Conservation (phyloP, 108 stramenopile genomes). For the Nitzschia sp. region DNA sequence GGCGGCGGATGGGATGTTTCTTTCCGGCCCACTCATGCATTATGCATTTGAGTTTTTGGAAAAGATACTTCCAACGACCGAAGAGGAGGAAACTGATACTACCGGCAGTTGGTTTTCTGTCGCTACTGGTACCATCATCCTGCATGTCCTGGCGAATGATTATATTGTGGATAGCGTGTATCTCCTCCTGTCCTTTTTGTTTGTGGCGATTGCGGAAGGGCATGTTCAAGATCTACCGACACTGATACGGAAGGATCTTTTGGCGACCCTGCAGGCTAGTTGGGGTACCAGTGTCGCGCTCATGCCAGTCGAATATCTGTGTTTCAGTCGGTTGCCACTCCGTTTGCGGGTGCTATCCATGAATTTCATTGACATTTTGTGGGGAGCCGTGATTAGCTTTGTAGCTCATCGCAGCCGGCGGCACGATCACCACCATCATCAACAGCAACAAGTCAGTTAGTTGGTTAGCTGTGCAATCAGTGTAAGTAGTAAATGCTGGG, state of each 20-base stretch:
- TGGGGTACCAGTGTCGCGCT: slow-evolving; percentile 46
- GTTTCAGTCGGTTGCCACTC: slow-evolving; percentile 67
- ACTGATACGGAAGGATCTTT: slow-evolving; percentile 48
- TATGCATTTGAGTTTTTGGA: slow-evolving; percentile 69
- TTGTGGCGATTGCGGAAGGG: slow-evolving; percentile 63
- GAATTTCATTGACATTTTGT: slow-evolving; percentile 71
- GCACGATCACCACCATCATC: no score
- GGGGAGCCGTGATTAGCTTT: slow-evolving; percentile 74
- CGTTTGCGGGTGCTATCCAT: slow-evolving; percentile 66
- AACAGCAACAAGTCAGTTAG: no score
- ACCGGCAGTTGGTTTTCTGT: slow-evolving; percentile 24
- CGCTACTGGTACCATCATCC: slow-evolving; percentile 49
- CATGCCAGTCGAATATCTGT: slow-evolving; percentile 65
- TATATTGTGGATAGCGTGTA: slow-evolving; percentile 65
- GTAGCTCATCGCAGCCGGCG: slow-evolving; percentile 53
- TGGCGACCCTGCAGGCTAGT: slow-evolving; percentile 58
- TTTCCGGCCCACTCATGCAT: slow-evolving; percentile 77
- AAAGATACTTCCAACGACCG: slow-evolving; percentile 43
- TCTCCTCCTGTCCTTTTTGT: slow-evolving; percentile 54
- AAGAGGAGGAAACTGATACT: no score
- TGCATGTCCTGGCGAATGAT: slow-evolving; percentile 61
- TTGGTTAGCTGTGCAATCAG: no score
- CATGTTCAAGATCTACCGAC: slow-evolving; percentile 17
- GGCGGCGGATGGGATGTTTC: slow-evolving; percentile 51
- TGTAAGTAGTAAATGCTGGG: no score